phyloP scores from a whole-genome alignment of 2,329 filamentous ascomycete species.

The Botryosphaeria dothidea region DNA sequence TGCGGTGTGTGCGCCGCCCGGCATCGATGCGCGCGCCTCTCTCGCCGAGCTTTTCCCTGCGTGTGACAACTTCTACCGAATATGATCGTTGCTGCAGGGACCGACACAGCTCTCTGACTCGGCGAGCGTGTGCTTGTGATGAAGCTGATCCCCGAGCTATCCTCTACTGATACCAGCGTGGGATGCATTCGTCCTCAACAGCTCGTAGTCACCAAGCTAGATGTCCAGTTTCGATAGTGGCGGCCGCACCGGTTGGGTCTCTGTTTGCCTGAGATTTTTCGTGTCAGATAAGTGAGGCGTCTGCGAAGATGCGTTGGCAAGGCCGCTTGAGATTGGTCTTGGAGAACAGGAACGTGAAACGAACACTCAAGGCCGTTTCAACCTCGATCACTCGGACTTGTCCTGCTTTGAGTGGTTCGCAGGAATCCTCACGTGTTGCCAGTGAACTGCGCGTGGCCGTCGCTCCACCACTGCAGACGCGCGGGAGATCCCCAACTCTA shows the following conservation, averaged over 20 bases:
- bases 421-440: background rate
- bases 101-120: conserved; percentile 4
- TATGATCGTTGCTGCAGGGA: conserved; percentile 4
- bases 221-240: background rate
- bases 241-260: background rate
- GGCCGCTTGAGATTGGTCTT: background rate
- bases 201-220: background rate
- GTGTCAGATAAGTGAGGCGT: conserved; percentile 16
- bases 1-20: conserved; percentile 18
- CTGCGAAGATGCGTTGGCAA: background rate
- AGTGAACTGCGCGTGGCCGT: background rate
- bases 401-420: background rate
- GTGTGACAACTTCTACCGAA: background rate
- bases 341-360: background rate
- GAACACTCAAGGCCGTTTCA: background rate
- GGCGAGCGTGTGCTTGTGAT: conserved; percentile 7
- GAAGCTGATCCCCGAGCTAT: conserved; percentile 5
- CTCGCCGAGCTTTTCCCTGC: conserved; percentile 8
- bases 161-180: background rate
- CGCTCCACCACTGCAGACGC: conserved; percentile 2
- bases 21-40: background rate
- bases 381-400: background rate
- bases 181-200: background rate
- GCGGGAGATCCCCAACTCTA: conserved; percentile 11
- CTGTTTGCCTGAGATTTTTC: background rate